A percentile compares a stretch with the other conserved stretches of the same genome.
These are phyloP conservation scores for Phytopythium delawarense DNA, from an alignment of 352 stramenopile species.

Conservation along the genomic window DNA sequence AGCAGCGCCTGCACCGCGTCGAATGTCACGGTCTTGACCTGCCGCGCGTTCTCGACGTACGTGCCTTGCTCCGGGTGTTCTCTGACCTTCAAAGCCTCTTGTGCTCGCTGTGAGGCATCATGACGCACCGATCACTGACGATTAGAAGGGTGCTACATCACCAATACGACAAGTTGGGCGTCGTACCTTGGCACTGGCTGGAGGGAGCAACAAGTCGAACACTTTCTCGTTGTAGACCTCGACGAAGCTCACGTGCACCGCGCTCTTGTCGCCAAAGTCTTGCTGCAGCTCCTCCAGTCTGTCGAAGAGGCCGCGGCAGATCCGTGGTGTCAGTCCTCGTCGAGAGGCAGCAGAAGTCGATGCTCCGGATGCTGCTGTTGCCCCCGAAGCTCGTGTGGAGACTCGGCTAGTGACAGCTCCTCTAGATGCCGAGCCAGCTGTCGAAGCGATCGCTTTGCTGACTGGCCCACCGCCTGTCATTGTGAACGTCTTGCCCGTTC, in stretches of 20 bases:
- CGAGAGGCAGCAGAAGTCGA: neutral
- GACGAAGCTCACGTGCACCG: constrained; percentile 71
- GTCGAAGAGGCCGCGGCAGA: constrained; percentile 61
- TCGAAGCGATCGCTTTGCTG: neutral
- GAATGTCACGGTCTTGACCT: constrained; percentile 40
- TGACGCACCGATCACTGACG: neutral
- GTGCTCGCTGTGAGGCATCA: constrained; percentile 16
- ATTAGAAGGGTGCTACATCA: neutral
- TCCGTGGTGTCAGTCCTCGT: constrained; percentile 52
- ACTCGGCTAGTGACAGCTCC: neutral
- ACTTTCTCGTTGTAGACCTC: constrained; percentile 79
- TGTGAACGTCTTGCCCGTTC: constrained; percentile 70
- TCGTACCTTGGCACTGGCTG: constrained; percentile 19
- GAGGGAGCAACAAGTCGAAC: constrained; percentile 51
- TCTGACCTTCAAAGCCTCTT: constrained; percentile 56
- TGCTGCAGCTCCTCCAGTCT: constrained; percentile 28
- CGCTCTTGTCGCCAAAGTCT: constrained; percentile 10
- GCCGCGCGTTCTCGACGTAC: constrained; percentile 56
- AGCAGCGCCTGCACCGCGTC: constrained; percentile 52
- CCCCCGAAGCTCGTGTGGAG: neutral
- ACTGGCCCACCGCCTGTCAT: constrained; percentile 42
- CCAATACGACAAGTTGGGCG: neutral
- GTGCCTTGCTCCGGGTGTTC: constrained; percentile 69
- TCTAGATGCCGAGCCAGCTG: neutral
- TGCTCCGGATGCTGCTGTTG: neutral